Percentiles rank a stretch among this genome's conserved stretches.
Evolutionary conservation across 345 rosid species (phyloP).

Genomic region (Clausena lansium): DNA sequence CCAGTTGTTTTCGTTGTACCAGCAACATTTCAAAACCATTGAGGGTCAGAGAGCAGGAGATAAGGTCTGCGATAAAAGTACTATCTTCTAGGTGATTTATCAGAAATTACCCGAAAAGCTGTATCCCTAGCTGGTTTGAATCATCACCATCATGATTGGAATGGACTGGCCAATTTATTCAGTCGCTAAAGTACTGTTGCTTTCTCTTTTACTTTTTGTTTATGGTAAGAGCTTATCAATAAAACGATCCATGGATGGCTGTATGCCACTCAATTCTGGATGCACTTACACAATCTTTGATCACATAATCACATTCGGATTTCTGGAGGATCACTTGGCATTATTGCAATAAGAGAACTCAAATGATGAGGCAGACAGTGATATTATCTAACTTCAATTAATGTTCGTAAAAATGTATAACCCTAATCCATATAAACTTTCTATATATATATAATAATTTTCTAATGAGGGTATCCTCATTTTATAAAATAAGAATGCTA

Average conservation of each 20-base stretch:
- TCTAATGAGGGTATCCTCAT: no score
- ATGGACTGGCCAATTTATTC: background rate
- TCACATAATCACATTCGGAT: no score
- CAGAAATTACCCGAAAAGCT: constrained; percentile 14
- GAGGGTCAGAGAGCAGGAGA: background rate
- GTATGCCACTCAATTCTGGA: background rate
- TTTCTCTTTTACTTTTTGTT: background rate
- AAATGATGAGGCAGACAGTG: background rate
- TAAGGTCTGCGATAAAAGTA: constrained; percentile 18
- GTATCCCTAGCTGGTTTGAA: constrained; percentile 11
- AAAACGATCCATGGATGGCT: background rate
- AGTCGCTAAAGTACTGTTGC: background rate
- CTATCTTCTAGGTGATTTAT: constrained; percentile 14
- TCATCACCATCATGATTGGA: constrained; percentile 19
- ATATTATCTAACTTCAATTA: background rate
- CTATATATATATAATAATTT: no score
- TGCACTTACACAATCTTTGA: background rate
- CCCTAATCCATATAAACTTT: background rate
- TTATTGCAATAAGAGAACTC: background rate
- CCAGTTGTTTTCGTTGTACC: background rate
- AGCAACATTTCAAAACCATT: background rate
- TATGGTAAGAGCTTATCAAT: background rate
- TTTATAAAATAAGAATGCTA: no score
- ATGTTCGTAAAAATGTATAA: background rate
- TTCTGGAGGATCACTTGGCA: background rate